These are phyloP conservation scores for Candida tammaniensis DNA, from an alignment of 805 yeast species.

Conservation along the genomic window DNA sequence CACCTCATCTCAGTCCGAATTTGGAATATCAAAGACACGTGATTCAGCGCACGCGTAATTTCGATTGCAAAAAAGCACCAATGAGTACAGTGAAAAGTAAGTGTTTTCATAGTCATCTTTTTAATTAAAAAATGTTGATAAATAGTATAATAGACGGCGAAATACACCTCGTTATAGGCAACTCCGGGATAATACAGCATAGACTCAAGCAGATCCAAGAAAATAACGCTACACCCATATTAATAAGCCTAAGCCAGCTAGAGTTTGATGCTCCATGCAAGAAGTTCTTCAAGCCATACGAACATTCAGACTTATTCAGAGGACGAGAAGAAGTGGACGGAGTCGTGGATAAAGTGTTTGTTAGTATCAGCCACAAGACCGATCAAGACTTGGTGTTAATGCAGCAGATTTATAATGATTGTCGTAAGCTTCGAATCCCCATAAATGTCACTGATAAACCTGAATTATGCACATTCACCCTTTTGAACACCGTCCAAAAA, in stretches of 20 bases:
- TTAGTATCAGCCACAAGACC: constrained; percentile 37
- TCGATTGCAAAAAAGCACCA: background rate
- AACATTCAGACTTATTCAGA: constrained; percentile 44
- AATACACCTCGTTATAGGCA: constrained; percentile 57
- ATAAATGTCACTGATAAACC: constrained; percentile 76
- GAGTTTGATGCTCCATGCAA: constrained; percentile 6
- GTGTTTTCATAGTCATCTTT: too few species aligned
- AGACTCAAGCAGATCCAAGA: constrained; percentile 49
- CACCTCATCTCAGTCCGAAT: background rate
- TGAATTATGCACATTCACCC: constrained; percentile 68
- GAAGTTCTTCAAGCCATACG: constrained; percentile 22
- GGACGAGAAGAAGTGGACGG: constrained; percentile 64
- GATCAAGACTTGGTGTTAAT: constrained; percentile 3
- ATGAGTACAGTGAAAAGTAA: too few species aligned
- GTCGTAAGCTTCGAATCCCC: constrained; percentile 70
- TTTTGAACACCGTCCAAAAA: constrained; percentile 66
- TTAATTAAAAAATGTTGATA: constrained; percentile 30
- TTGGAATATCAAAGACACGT: constrained; percentile 2
- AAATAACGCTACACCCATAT: constrained; percentile 53
- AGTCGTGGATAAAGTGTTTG: constrained; percentile 76
- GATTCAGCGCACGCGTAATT: constrained; percentile 3
- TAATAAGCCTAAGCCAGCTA: constrained; percentile 35
- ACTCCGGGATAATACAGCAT: constrained; percentile 41
- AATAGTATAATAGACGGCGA: constrained; percentile 35
- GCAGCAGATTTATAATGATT: constrained; percentile 42